phyloP scores from a whole-genome alignment of 371 early-diverging fungal species.

The Polyrhizophydium stewartii region DNA sequence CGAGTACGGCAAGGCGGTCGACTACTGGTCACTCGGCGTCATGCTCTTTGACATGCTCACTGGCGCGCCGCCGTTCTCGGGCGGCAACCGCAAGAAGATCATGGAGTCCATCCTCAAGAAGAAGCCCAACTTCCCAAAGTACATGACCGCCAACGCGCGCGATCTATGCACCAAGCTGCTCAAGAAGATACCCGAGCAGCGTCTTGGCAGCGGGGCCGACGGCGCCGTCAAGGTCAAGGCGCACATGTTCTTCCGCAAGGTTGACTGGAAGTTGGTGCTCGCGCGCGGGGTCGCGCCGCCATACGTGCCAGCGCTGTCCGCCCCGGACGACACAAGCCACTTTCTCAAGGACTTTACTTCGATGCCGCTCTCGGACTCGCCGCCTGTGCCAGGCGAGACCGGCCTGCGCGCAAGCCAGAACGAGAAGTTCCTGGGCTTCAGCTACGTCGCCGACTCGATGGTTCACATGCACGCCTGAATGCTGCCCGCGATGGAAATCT shows the following conservation, averaged over 20 bases:
- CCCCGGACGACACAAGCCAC: slow-evolving; percentile 57
- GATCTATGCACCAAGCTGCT: slow-evolving; percentile 63
- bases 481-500: no score
- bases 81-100: slow-evolving; percentile 55
- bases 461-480: no score
- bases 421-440: slow-evolving; percentile 2
- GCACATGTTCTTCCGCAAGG: slow-evolving; percentile 68
- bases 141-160: slow-evolving; percentile 64
- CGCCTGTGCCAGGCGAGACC: slow-evolving; percentile 2
- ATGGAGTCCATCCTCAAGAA: slow-evolving; percentile 53
- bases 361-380: slow-evolving; percentile 24
- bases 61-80: slow-evolving; percentile 56
- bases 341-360: slow-evolving; percentile 62
- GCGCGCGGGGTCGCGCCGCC: slow-evolving; percentile 62
- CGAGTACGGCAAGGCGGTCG: slow-evolving; percentile 58
- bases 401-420: neutral
- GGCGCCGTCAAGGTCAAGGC: slow-evolving; percentile 58
- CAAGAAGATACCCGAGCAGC: slow-evolving; percentile 49
- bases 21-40: slow-evolving; percentile 77
- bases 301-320: slow-evolving; percentile 44
- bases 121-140: slow-evolving; percentile 59
- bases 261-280: slow-evolving; percentile 65
- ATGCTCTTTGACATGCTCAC: slow-evolving; percentile 70
- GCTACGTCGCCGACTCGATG: slow-evolving; percentile 3
- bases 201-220: slow-evolving; percentile 50